Base-by-base conservation (phyloP, 208 protist species). In the Trypanosoma mega region DNA sequence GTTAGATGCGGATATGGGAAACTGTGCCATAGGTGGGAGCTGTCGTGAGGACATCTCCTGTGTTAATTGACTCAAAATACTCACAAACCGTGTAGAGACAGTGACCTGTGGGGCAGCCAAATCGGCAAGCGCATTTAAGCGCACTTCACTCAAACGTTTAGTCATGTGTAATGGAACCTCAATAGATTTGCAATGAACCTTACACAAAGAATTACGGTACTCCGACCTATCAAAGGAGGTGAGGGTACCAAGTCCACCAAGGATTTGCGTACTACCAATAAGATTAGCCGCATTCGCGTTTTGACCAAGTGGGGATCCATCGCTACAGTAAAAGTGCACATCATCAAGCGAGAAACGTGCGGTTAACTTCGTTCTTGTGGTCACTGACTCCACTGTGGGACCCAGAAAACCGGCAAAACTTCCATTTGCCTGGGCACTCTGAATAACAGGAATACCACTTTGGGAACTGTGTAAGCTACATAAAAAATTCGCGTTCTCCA, bases 181-280 rank as follows among this genome's bases (percentile, higher is more conserved):
- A 33, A 95, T 75, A 29, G 69, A 76, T 12, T 41, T 49, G 30
- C 89, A 74, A 50, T 58, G 55, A 20, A 92, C 33, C 24, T 72
- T 82, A 3, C 68, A 72, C 14, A 53, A 24, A 43, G 70, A 56
- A 58, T 87, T 80, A 51, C 62, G 56, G 20, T 58, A 61, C 29
- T 72, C 66, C 21, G 30, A 16, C 14, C 27, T 34, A 4, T 47
- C 20, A 7, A 49, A 51, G 20, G 51, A 46, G 0, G 84, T 90
- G 18, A 96, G 78, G 23, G 74, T 68, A 29, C 86, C 90, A 14
- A 78, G 63, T 6, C 90, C 90, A 30, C 90, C 90, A 3, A 93
- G 63, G 3, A 96, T 37, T 20, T 62, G 62, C 2, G 84, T 83
- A n/a, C 63, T 56, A 20, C 29, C 43, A 4, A 89, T 33, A 9